phyloP scores from a whole-genome alignment of 2,329 filamentous ascomycete species.

The Penicillium fuscoglaucum region DNA sequence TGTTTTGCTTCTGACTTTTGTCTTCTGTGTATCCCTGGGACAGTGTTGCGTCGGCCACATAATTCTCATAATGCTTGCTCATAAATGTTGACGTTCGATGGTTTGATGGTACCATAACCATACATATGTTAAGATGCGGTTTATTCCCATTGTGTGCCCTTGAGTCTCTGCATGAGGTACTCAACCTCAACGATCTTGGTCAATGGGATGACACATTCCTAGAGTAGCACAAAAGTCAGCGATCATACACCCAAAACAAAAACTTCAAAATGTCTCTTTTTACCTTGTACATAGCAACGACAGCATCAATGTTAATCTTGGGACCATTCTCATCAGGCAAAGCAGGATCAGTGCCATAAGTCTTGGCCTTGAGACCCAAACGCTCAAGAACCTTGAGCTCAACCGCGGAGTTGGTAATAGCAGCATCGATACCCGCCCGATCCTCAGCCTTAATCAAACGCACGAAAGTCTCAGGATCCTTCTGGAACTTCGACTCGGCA shows the following conservation, averaged over 20 bases:
- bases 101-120: conserved; percentile 19
- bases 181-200: conserved; percentile 99
- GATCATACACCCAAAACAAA: neutral
- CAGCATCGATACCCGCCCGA: conserved; percentile 75
- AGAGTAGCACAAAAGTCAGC: conserved; percentile 5
- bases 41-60: conserved; percentile 5
- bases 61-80: conserved; percentile 12
- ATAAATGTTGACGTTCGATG: conserved; percentile 12
- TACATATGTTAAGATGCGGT: conserved; percentile 15
- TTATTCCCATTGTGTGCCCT: conserved; percentile 52
- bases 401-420: conserved; percentile 86
- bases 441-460: conserved; percentile 79
- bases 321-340: conserved; percentile 47
- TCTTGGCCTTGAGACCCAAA: conserved; percentile 82
- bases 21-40: neutral
- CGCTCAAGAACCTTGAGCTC: conserved; percentile 90
- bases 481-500: conserved; percentile 89
- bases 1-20: conserved; percentile 6
- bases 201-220: conserved; percentile 83
- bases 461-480: conserved; percentile 78
- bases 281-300: conserved; percentile 79
- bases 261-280: conserved; percentile 13
- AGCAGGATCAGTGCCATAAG: conserved; percentile 88
- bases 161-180: conserved; percentile 91
- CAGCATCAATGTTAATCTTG: conserved; percentile 91